phyloP scores from a whole-genome alignment of 1,284 basidiomycete species.

The Peniophora sp. region DNA sequence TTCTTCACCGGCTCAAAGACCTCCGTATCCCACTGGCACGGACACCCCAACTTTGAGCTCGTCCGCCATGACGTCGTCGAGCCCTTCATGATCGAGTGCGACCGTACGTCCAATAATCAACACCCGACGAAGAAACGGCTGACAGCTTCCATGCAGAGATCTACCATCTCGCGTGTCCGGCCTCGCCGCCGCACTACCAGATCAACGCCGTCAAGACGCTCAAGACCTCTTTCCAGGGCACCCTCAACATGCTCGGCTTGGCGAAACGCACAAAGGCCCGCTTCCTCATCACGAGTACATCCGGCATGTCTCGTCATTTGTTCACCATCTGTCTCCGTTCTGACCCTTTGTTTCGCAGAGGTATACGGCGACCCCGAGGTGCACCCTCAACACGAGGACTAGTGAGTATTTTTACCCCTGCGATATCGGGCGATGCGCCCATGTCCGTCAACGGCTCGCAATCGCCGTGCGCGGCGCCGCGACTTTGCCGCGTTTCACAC shows the following conservation, averaged over 20 bases:
- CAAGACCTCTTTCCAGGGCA: conserved; percentile 97
- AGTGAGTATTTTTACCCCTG: conserved; percentile 42
- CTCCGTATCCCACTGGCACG: conserved; percentile 90
- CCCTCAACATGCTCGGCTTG: conserved; percentile 96
- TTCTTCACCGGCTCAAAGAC: conserved; percentile 98
- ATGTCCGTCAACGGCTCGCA: background rate
- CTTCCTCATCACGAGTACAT: conserved; percentile 92
- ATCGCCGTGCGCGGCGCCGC: no score
- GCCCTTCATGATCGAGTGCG: conserved; percentile 95
- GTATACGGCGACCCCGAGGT: conserved; percentile 97
- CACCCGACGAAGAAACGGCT: background rate
- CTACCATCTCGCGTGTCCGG: conserved; percentile 94
- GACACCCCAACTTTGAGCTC: conserved; percentile 97
- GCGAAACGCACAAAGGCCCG: conserved; percentile 96
- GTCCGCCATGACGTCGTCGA: conserved; percentile 96
- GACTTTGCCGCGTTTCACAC: no score
- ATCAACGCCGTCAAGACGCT: conserved; percentile 95
- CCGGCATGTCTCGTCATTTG: conserved; percentile 41
- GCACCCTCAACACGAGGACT: conserved; percentile 92
- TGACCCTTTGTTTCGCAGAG: conserved; percentile 40
- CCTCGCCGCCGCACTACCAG: conserved; percentile 93
- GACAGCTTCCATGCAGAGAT: conserved; percentile 61
- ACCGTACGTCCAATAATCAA: conserved; percentile 55
- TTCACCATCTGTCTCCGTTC: conserved; percentile 1
- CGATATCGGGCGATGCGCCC: background rate